phyloP scores from a whole-genome alignment of 2,329 filamentous ascomycete genomes.

The Clonostachys solani region DNA sequence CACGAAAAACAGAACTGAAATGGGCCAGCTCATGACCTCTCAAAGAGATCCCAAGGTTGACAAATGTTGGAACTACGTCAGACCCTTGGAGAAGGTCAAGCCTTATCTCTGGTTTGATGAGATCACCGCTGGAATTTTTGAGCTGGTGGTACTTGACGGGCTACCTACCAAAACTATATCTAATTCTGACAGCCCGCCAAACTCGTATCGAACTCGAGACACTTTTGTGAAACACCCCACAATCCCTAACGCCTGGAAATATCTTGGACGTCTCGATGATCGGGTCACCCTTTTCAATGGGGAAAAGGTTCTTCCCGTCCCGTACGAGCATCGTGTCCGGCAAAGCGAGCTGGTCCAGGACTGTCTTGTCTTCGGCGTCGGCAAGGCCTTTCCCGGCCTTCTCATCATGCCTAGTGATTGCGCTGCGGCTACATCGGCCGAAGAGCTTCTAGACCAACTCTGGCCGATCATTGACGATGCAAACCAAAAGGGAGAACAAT shows the following conservation, averaged over 20 bases:
- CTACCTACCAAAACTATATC: conserved; percentile 25
- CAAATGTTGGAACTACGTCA: conserved; percentile 58
- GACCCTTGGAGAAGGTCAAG: conserved; percentile 21
- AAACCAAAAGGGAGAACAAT: conserved; percentile 44
- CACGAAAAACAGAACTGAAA: conserved; percentile 42
- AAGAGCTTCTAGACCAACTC: conserved; percentile 40
- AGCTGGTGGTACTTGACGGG: conserved; percentile 29
- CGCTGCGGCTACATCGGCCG: conserved; percentile 29
- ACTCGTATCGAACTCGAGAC: conserved; percentile 38
- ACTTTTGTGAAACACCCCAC: conserved; percentile 35
- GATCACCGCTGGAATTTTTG: conserved; percentile 20
- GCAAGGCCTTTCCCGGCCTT: conserved; percentile 45
- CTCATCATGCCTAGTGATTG: conserved; percentile 46
- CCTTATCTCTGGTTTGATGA: conserved; percentile 19
- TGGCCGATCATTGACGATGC: conserved; percentile 45
- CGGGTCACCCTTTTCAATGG: conserved; percentile 39
- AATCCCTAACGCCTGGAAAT: conserved; percentile 37
- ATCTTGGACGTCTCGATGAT: conserved; percentile 37
- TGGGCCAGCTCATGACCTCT: conserved; percentile 58
- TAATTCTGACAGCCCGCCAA: conserved; percentile 29
- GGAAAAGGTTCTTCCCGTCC: conserved; percentile 40
- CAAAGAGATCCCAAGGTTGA: conserved; percentile 44
- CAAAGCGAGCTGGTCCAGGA: conserved; percentile 49
- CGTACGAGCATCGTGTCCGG: conserved; percentile 48
- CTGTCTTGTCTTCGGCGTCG: conserved; percentile 52